These are phyloP conservation scores for Fusarium piperis DNA, from an alignment of 2,329 filamentous ascomycete species.

Conservation along the genomic window DNA sequence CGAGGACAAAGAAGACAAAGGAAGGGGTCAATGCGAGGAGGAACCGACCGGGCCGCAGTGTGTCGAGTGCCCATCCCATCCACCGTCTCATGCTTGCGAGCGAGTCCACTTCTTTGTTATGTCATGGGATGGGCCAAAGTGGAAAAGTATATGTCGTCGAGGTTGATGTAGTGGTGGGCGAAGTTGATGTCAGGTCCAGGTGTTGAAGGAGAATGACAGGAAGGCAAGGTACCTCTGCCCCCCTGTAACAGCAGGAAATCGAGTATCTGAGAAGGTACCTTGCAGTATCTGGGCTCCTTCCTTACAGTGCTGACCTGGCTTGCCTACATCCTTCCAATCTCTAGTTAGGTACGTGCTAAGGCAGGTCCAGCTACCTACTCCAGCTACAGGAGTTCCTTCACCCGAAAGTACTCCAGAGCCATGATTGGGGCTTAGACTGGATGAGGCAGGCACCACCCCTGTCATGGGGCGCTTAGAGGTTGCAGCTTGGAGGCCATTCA, in stretches of 20 bases:
- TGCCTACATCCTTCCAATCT: constrained; percentile 24
- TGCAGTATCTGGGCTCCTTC: constrained; percentile 25
- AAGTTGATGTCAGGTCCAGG: neutral
- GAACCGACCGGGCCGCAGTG: constrained; percentile 2
- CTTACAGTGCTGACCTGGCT: constrained; percentile 27
- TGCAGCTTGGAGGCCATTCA: constrained; percentile 7
- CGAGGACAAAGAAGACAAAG: constrained; percentile 15
- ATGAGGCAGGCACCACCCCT: constrained; percentile 24
- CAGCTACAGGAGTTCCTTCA: constrained; percentile 30
- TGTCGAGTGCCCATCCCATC: neutral
- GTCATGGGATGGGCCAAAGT: constrained; percentile 18
- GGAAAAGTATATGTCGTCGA: constrained; percentile 25
- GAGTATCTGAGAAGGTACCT: constrained; percentile 22
- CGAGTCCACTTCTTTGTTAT: constrained; percentile 9
- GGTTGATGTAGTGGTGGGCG: constrained; percentile 3
- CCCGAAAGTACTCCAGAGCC: constrained; percentile 21
- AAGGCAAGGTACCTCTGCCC: constrained; percentile 7
- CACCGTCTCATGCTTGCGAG: neutral
- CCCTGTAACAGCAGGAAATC: neutral
- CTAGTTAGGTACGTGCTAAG: constrained; percentile 17
- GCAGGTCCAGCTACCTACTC: constrained; percentile 31
- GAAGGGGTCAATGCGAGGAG: constrained; percentile 3
- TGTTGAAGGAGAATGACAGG: neutral
- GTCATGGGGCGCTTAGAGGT: constrained; percentile 31
- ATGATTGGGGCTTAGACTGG: constrained; percentile 19